Evolutionary conservation across 73 alveolate genomes (phyloP).

Genomic region (Stentor roeselii): DNA sequence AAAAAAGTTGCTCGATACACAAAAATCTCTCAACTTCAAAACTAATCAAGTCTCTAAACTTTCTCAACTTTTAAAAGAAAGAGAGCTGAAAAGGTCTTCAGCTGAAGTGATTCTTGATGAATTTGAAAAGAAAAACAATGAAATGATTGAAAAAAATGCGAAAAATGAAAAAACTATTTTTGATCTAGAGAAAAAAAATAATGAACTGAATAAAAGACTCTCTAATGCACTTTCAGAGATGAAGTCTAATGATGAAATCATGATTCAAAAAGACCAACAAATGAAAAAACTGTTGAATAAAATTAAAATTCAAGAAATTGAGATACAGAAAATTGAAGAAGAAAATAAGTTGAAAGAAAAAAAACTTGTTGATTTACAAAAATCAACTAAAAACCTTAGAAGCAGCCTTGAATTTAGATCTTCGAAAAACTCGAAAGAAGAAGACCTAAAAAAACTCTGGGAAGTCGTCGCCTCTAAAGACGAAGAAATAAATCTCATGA

Average conservation of each 20-base stretch:
- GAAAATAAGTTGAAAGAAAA: neutral
- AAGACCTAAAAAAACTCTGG: neutral
- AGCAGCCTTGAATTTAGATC: neutral
- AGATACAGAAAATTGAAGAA: neutral
- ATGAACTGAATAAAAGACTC: neutral
- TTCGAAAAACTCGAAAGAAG: neutral
- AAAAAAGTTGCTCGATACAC: too few relatives aligned
- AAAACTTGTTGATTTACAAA: neutral
- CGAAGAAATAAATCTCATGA: neutral
- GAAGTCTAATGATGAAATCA: neutral
- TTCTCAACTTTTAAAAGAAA: neutral
- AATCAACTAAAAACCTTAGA: neutral
- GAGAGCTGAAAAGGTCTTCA: neutral
- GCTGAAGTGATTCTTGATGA: neutral
- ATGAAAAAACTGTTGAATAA: neutral
- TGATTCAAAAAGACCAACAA: neutral
- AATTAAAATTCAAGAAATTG: neutral
- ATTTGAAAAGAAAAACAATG: neutral
- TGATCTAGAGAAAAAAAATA: neutral
- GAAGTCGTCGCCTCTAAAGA: neutral
- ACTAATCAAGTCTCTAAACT: neutral
- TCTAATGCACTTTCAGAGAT: neutral
- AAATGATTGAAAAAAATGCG: neutral
- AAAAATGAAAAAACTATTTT: neutral
- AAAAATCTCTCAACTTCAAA: too few relatives aligned